Conservation (phyloP, 2,329 filamentous ascomycete species). For the Neocucurbitaria cava region DNA sequence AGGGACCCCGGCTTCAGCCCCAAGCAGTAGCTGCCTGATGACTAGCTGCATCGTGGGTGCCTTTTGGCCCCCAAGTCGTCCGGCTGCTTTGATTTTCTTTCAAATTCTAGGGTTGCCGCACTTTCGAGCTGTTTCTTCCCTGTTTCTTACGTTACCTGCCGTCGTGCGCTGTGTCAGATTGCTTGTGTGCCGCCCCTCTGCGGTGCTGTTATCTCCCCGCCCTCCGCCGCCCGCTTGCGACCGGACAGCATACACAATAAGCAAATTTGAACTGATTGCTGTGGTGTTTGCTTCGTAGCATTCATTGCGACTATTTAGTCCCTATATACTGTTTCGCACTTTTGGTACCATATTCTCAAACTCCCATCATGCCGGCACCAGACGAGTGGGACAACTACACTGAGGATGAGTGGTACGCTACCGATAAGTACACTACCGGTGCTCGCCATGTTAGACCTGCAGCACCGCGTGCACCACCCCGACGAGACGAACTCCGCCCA, state of each 20-base stretch:
- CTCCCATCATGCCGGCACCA: constrained; percentile 31
- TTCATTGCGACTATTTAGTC: neutral
- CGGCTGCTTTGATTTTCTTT: constrained; percentile 21
- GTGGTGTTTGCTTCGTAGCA: constrained; percentile 1
- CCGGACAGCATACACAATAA: constrained; percentile 1
- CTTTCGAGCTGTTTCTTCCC: constrained; percentile 17
- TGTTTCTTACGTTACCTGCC: constrained; percentile 23
- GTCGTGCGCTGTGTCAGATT: constrained; percentile 28
- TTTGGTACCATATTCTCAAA: neutral
- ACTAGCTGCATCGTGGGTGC: constrained; percentile 36
- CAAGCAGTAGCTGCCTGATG: constrained; percentile 36
- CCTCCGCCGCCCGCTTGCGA: constrained; percentile 22
- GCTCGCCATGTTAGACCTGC: constrained; percentile 40
- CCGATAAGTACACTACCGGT: constrained; percentile 26
- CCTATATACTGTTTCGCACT: neutral
- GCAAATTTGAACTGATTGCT: constrained; percentile 20
- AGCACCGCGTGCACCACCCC: constrained; percentile 18
- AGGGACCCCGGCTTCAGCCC: constrained; percentile 25
- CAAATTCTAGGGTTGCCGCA: constrained; percentile 27
- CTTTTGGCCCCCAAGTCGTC: constrained; percentile 32
- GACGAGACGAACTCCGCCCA: constrained; percentile 20
- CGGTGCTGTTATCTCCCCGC: constrained; percentile 22
- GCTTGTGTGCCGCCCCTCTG: constrained; percentile 29
- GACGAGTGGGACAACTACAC: constrained; percentile 33
- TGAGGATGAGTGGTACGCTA: constrained; percentile 42